Evolutionary conservation across 1,284 basidiomycete genomes (phyloP).

Genomic region (Microbotryum saponariae): DNA sequence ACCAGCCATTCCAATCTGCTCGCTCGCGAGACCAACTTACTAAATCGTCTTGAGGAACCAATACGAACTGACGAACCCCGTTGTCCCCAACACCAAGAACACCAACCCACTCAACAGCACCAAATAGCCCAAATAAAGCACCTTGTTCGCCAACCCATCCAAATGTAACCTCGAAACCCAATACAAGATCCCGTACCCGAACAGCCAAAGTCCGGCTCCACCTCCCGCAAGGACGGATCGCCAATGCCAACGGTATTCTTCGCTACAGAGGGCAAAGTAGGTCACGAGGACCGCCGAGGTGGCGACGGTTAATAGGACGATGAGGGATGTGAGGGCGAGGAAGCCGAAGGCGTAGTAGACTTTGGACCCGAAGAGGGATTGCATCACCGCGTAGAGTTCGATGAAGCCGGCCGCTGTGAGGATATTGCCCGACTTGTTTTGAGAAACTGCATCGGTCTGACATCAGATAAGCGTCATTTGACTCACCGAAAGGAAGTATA

Average conservation of each 20-base stretch:
- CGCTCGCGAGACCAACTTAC: constrained; percentile 44
- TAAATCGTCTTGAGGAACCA: constrained; percentile 78
- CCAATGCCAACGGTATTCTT: constrained; percentile 99
- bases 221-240: constrained; percentile 89
- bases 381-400: constrained; percentile 89
- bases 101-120: constrained; percentile 71
- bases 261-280: constrained; percentile 88
- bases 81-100: constrained; percentile 74
- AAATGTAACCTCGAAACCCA: constrained; percentile 49
- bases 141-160: constrained; percentile 71
- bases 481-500: constrained; percentile 77
- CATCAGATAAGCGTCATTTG: no score
- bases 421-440: no score
- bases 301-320: constrained; percentile 79
- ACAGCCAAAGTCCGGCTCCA: constrained; percentile 85
- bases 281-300: constrained; percentile 83
- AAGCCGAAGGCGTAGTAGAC: constrained; percentile 83
- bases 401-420: constrained; percentile 78
- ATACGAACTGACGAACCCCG: constrained; percentile 46
- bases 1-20: not conserved
- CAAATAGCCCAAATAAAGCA: constrained; percentile 87
- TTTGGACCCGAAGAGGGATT: constrained; percentile 78
- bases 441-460: no score
- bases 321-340: constrained; percentile 74
- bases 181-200: constrained; percentile 54